A percentile compares a stretch with the other conserved stretches of the same genome.
Conservation (phyloP, 768 basidiomycete genomes). For the Rhodotorula sphaerocarpa region DNA sequence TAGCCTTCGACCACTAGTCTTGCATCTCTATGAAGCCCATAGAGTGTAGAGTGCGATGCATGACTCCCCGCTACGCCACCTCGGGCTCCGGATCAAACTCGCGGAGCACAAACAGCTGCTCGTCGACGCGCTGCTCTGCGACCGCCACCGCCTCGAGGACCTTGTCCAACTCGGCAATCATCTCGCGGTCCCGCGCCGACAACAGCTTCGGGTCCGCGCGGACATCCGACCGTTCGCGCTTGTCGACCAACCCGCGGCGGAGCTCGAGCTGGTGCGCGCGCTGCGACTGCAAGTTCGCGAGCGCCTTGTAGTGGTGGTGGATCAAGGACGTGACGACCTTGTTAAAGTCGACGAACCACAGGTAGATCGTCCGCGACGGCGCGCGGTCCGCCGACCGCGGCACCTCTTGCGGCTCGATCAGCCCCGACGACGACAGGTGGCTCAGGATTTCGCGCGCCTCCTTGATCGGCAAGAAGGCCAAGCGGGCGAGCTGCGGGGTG, state of each 20-base stretch:
- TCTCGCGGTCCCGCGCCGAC: slow-evolving; percentile 65
- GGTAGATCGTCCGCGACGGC: slow-evolving; percentile 77
- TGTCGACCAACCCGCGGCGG: slow-evolving; percentile 61
- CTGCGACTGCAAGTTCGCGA: slow-evolving; percentile 74
- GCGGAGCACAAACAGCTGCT: slow-evolving; percentile 77
- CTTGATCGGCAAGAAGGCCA: slow-evolving; percentile 83
- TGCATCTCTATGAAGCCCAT: too few relatives aligned
- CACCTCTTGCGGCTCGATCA: slow-evolving; percentile 87
- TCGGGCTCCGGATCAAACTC: slow-evolving; percentile 47
- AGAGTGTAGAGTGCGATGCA: too few relatives aligned
- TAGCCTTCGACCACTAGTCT: too few relatives aligned
- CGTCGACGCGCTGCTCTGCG: slow-evolving; percentile 76
- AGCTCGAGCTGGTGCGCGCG: slow-evolving; percentile 65
- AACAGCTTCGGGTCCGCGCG: slow-evolving; percentile 59
- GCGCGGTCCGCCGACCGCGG: slow-evolving; percentile 84
- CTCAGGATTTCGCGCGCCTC: slow-evolving; percentile 74
- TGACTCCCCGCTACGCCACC: background rate
- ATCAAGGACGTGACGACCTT: slow-evolving; percentile 74
- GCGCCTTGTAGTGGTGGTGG: slow-evolving; percentile 72
- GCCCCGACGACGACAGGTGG: slow-evolving; percentile 65
- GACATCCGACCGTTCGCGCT: slow-evolving; percentile 73
- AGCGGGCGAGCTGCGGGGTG: slow-evolving; percentile 66
- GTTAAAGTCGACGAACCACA: slow-evolving; percentile 85
- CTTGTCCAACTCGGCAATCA: slow-evolving; percentile 63
- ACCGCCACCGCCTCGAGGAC: slow-evolving; percentile 66